These are phyloP conservation scores for Fusarium sp. DNA, from an alignment of 2,329 filamentous ascomycete species.

Conservation along the genomic window DNA sequence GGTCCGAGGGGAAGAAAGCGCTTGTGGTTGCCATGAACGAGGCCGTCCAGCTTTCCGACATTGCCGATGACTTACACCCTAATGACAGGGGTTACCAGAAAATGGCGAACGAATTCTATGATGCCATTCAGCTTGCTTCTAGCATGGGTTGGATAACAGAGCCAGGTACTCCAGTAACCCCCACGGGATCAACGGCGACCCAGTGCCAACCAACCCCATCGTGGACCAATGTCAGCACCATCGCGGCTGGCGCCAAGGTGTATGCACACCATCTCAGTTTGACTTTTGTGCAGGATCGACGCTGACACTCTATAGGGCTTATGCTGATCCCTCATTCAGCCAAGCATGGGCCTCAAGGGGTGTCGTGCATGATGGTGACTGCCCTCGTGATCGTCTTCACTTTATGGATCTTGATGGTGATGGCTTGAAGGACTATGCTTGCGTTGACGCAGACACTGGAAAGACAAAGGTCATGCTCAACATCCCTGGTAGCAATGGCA, in stretches of 20 bases:
- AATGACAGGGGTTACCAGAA: not conserved
- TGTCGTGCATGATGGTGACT: not conserved
- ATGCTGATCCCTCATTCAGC: not conserved
- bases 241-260: conserved; percentile 3
- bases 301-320: not conserved
- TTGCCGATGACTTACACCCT: not conserved
- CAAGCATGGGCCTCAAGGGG: not conserved
- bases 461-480: not conserved
- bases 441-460: conserved; percentile 5
- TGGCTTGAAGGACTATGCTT: conserved; percentile 5
- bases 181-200: not conserved
- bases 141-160: not conserved
- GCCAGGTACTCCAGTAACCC: not conserved
- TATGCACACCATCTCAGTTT: not conserved
- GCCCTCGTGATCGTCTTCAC: not conserved
- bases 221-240: not conserved
- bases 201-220: not conserved
- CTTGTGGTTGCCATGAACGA: not conserved
- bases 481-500: not conserved
- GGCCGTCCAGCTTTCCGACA: not conserved
- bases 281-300: not conserved
- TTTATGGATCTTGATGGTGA: conserved; percentile 15
- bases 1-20: not conserved
- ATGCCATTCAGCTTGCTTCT: not conserved
- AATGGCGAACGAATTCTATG: not conserved